These are phyloP conservation scores for Fusarium falciforme DNA, from an alignment of 2,329 filamentous ascomycete species.

Conservation along the genomic window DNA sequence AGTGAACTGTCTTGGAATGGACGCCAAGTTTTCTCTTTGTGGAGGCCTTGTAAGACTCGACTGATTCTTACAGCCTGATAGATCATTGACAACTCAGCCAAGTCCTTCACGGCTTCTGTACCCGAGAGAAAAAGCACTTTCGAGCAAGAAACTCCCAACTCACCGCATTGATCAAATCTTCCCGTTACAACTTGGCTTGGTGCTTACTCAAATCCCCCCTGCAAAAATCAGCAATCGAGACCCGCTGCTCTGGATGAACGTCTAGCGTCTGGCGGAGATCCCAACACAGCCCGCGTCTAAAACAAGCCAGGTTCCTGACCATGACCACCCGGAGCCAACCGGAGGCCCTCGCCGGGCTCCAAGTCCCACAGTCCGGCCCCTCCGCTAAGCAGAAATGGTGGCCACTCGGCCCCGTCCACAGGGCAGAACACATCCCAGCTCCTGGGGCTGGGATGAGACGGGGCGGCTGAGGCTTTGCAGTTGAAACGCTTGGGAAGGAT, in stretches of 20 bases:
- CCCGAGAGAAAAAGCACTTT: not conserved
- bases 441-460: not conserved
- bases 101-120: not conserved
- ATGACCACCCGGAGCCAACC: not conserved
- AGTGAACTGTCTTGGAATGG: not conserved
- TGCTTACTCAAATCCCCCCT: not conserved
- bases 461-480: not conserved
- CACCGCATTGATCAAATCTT: not conserved
- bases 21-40: not conserved
- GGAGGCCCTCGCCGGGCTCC: not conserved
- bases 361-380: not conserved
- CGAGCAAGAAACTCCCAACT: not conserved
- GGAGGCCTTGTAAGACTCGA: not conserved
- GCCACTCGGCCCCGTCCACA: not conserved
- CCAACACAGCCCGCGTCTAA: not conserved
- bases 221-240: not conserved
- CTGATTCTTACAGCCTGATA: not conserved
- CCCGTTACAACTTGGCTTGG: not conserved
- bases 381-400: not conserved
- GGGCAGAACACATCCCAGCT: constrained; percentile 1
- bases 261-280: not conserved
- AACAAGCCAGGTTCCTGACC: not conserved
- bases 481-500: not conserved
- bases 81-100: not conserved
- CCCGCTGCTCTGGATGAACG: not conserved